These are phyloP conservation scores for Psilocybe mexicana DNA, from an alignment of 1,284 basidiomycete species.

Conservation along the genomic window DNA sequence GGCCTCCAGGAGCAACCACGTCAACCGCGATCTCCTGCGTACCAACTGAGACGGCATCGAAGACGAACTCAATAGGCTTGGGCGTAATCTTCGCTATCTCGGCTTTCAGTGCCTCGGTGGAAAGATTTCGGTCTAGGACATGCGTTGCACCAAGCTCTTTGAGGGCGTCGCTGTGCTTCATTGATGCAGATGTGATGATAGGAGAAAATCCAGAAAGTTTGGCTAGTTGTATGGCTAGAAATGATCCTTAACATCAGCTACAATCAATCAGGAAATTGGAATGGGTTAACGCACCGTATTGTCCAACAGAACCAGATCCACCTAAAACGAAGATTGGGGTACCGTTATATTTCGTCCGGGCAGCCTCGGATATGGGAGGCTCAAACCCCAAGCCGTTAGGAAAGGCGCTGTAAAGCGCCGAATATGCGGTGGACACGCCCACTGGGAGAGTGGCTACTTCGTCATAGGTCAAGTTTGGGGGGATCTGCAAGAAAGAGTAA, in stretches of 20 bases:
- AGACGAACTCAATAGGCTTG: conserved; percentile 28
- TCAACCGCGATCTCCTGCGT: conserved; percentile 14
- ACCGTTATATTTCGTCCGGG: conserved; percentile 33
- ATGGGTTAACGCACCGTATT: conserved; percentile 29
- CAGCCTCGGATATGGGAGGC: conserved; percentile 21
- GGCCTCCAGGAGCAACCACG: conserved; percentile 4
- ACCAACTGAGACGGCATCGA: conserved; percentile 32
- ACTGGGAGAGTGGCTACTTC: conserved; percentile 38
- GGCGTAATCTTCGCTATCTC: conserved; percentile 20
- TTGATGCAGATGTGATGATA: conserved; percentile 51
- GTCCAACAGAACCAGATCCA: conserved; percentile 34
- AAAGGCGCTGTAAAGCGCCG: conserved; percentile 34
- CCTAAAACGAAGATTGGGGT: conserved; percentile 36
- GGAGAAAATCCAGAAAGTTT: conserved; percentile 50
- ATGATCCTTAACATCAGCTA: not conserved
- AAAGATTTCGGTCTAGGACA: conserved; percentile 42
- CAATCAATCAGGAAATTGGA: not conserved
- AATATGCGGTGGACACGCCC: conserved; percentile 34
- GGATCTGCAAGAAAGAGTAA: conserved; percentile 27
- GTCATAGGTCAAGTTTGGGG: conserved; percentile 43
- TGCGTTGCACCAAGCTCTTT: conserved; percentile 53
- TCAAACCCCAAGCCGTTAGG: conserved; percentile 28
- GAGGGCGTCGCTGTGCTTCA: conserved; percentile 40
- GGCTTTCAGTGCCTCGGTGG: conserved; percentile 24
- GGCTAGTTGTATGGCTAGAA: conserved; percentile 41